These are phyloP conservation scores for Juncus inflexus DNA, from an alignment of 176 grass and related monocot species.

Conservation along the genomic window DNA sequence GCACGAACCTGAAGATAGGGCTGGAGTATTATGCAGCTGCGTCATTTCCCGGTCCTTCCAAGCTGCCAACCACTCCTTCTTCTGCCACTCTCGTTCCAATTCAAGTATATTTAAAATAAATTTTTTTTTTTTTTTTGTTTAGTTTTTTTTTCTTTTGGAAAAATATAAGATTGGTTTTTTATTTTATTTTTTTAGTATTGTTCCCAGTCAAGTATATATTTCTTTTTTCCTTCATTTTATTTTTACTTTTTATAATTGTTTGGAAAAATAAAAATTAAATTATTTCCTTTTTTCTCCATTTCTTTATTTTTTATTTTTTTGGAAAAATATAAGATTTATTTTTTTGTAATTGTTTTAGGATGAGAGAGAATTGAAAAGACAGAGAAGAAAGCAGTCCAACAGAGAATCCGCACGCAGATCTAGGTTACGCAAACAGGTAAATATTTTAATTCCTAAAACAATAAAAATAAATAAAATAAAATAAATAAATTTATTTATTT, in stretches of 20 bases:
- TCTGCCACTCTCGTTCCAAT: conserved; percentile 30
- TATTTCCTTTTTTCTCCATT: too few relatives aligned
- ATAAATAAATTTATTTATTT: not conserved
- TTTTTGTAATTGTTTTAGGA: conserved; percentile 43
- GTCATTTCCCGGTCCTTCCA: conserved; percentile 22
- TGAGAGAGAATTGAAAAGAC: conserved; percentile 88
- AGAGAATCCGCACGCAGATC: conserved; percentile 94
- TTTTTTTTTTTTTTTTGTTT: not conserved
- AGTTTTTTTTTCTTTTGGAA: conserved; percentile 8
- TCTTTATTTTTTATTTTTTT: not conserved
- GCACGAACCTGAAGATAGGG: conserved; percentile 25
- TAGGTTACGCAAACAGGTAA: conserved; percentile 84
- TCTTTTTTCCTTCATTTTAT: not conserved
- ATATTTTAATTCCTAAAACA: not conserved
- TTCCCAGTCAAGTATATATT: not conserved
- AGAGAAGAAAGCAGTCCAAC: conserved; percentile 93
- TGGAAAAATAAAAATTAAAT: too few relatives aligned
- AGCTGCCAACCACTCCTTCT: conserved; percentile 24
- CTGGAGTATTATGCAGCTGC: conserved; percentile 22
- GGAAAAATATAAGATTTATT: not conserved
- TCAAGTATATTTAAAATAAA: conserved; percentile 10
- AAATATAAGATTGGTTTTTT: not conserved
- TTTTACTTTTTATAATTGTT: too few relatives aligned
- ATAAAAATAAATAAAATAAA: not conserved
- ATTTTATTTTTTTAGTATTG: not conserved